Evolutionary conservation across 768 basidiomycete species (phyloP), one percentile per base, ranked within the genome.

Genomic region (Chalciporus chontae): DNA sequence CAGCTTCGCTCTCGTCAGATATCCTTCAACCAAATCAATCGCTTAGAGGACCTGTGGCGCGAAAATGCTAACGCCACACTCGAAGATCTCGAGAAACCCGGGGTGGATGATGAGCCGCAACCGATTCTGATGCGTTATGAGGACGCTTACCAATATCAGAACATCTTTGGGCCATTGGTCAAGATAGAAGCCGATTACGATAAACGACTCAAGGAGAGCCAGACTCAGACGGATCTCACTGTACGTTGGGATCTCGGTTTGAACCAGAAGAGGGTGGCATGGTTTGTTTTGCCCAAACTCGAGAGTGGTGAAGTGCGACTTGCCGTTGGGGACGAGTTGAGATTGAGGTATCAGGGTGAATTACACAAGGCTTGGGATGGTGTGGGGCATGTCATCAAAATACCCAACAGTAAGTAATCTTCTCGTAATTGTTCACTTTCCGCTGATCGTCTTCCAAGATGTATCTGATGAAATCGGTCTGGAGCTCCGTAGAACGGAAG

Each of bases 141-240:
- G 66, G 96, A 99, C 67, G 96, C 96, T 40, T 99, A 98, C 64
- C 96, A 98, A 63, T 99, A 99, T 67, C 96, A 99, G 73, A 99
- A 99, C 65, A 98, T 99, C 48, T 95, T 98, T 62, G 96, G 96
- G 5, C 96, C 96, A 14, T 80, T 99, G 40, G 96, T 99, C 69
- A 99, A 99, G 74, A 98, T 99, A 59, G 96, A 99, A 65, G 96
- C 96, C 2, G 96, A 99, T 72, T 99, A 97, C 62, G 96, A 99
- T 66, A 97, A 97, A 72, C 81, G 86, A 47, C 78, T 98, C 61
- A 99, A 99, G 71, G 96, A 99, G 69, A 91, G 92, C 53, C 96
- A 99, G 73, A 98, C 96, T 0, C 95, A 99, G 72, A 96, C 90
- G 5, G 92, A 95, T 54, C 94, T 99, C 62, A 84, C 85, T 23